Evolutionary conservation across 73 alveolate genomes (phyloP).

Genomic region (Paramecium sexaurelia): DNA sequence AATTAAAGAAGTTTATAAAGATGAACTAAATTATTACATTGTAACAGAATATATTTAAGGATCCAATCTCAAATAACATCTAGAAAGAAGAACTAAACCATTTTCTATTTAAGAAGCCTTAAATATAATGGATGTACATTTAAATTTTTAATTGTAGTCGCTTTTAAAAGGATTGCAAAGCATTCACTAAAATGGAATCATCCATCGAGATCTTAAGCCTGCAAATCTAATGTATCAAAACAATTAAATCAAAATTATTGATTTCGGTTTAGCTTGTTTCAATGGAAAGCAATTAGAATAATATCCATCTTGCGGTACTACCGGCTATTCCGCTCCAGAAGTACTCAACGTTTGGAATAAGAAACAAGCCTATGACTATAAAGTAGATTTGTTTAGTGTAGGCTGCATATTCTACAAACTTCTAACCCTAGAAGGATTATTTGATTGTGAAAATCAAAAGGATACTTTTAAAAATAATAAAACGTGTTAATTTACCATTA

Average conservation of each 20-base stretch:
- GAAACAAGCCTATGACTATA: constrained; percentile 11
- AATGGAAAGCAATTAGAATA: constrained; percentile 21
- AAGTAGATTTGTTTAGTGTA: constrained; percentile 31
- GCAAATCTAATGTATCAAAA: constrained; percentile 76
- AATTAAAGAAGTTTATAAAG: constrained; percentile 30
- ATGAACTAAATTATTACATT: not conserved
- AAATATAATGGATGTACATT: not conserved
- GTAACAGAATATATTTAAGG: not conserved
- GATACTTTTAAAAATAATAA: not conserved
- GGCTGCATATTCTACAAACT: constrained; percentile 44
- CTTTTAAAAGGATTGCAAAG: constrained; percentile 75
- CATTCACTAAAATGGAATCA: constrained; percentile 77
- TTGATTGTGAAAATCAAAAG: not conserved
- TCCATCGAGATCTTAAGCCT: constrained; percentile 81
- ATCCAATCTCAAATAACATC: not conserved
- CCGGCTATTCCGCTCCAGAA: constrained; percentile 48
- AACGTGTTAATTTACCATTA: not conserved
- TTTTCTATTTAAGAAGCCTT: not conserved
- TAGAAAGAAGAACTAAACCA: not conserved
- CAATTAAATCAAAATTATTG: constrained; percentile 79
- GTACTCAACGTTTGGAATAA: constrained; percentile 11
- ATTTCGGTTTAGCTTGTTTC: constrained; percentile 77
- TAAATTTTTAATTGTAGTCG: constrained; percentile 67
- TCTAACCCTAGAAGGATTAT: not conserved
- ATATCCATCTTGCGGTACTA: constrained; percentile 42